phyloP scores from a whole-genome alignment of 2,329 filamentous ascomycete species.

The Aspergillus flavus region DNA sequence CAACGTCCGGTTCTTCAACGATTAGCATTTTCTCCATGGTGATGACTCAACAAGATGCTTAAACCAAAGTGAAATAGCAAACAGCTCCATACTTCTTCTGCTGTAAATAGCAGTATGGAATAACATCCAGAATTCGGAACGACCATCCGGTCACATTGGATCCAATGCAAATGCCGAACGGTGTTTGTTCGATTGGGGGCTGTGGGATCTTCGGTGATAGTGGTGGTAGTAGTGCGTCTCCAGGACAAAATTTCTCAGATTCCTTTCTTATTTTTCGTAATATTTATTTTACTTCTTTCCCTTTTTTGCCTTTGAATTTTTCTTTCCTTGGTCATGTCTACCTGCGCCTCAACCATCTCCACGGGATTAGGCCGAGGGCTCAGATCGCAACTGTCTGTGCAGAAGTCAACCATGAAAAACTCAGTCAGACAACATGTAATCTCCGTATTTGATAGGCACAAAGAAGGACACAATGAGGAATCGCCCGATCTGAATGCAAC shows the following conservation, averaged over 20 bases:
- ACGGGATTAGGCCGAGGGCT: conserved; percentile 14
- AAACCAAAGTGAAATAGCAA: neutral
- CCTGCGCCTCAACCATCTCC: neutral
- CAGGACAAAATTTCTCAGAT: neutral
- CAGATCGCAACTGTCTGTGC: conserved; percentile 15
- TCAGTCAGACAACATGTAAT: neutral
- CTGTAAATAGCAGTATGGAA: neutral
- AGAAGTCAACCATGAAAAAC: neutral
- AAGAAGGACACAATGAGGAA: conserved; percentile 10
- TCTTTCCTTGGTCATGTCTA: conserved; percentile 1
- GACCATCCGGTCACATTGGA: neutral
- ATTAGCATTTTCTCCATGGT: neutral
- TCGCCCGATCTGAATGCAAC: conserved; percentile 22
- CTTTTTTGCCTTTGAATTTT: neutral
- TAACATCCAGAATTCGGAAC: neutral
- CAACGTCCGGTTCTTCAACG: neutral
- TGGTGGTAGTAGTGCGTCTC: neutral
- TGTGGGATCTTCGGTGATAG: conserved; percentile 1
- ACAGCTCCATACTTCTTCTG: neutral
- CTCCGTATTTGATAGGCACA: neutral
- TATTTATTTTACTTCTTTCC: neutral
- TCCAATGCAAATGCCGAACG: conserved; percentile 6
- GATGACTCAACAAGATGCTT: neutral
- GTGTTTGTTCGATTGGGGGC: conserved; percentile 4
- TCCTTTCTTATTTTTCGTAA: neutral